These are phyloP conservation scores for Vanderwaltozyma verrucispora DNA, from an alignment of 805 yeast genomes.

Conservation along the genomic window DNA sequence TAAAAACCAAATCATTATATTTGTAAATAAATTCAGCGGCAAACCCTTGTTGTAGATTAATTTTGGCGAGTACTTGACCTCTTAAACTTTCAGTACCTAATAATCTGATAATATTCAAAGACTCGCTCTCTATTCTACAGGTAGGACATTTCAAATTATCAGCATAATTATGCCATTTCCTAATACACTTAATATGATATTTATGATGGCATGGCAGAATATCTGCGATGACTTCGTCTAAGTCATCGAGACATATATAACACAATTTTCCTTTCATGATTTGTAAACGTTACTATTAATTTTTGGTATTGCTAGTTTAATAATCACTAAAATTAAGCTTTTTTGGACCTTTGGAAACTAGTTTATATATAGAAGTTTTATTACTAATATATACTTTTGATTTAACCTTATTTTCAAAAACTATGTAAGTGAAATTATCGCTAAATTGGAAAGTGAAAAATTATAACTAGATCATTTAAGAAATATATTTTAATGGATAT, in stretches of 20 bases:
- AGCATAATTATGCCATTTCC: slow-evolving; percentile 37
- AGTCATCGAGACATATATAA: slow-evolving; percentile 48
- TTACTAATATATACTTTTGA: too few species aligned
- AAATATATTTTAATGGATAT: too few species aligned
- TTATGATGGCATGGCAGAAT: slow-evolving; percentile 42
- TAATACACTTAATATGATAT: slow-evolving; percentile 49
- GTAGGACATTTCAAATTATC: slow-evolving; percentile 22
- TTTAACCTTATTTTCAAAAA: too few species aligned
- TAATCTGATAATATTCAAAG: not conserved
- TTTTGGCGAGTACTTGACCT: not conserved
- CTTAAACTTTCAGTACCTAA: too few species aligned
- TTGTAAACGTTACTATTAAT: too few species aligned
- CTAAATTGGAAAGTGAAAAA: too few species aligned
- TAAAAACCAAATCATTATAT: not conserved
- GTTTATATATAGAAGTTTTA: too few species aligned
- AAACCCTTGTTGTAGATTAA: slow-evolving; percentile 12
- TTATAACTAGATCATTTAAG: too few species aligned
- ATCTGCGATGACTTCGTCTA: slow-evolving; percentile 20
- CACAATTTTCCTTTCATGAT: slow-evolving; percentile 30
- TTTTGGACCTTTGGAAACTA: too few species aligned
- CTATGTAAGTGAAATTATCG: too few species aligned
- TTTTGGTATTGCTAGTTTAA: too few species aligned
- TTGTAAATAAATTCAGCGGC: not conserved
- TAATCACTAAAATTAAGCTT: too few species aligned
- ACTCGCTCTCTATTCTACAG: slow-evolving; percentile 12